Base-by-base conservation (phyloP, 2,329 filamentous ascomycete genomes). In the Didymella pomorum region DNA sequence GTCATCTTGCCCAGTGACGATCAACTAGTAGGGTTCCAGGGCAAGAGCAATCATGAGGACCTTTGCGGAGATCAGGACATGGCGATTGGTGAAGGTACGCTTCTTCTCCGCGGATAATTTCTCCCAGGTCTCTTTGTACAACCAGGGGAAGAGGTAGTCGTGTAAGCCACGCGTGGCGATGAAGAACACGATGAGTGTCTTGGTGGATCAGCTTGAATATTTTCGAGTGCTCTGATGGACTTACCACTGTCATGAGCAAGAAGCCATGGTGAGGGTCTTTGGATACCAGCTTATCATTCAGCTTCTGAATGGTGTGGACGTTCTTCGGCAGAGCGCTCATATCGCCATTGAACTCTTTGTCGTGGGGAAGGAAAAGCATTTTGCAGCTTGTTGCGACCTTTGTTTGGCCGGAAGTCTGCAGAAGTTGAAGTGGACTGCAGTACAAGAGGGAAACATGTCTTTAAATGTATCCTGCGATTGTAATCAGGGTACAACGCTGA, bases 181-280 rank as follows among this genome's bases (percentile, higher is more conserved):
- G 31, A 53, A 53, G 31, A 53, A 53, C 0, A 53, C 25, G 7
- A 53, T 3, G 23, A 53, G 50, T 16, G 50, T 46, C 42, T 53
- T 9, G 1, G 4, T 31, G 12, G 20, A 14, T 52, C 37, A 45
- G 41, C 47, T 42, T 31, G 16, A 12, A 23, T 8, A 12, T 10
- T 3, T 9, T 4, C 2, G 20, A 14, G 35, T 12, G 23, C 5
- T 7, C 11, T 41, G 18, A 18, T 20, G 12, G 12, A 41, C 37
- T 41, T 8, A 41, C 37, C 2, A 41, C 12, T 21, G 37, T 23
- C 35, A 29, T 49, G 4, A 16, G 16, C 11, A 41, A 21, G 14
- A 39, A 26, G 4, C 46, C 16, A 29, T 29, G 18, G 31, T 48
- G 46, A 20, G 46, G 14, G 9, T 48, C 28, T 31, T 16, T 31